Conservation (phyloP, 306 rosid genomes). For the Cucurbita pepo region DNA sequence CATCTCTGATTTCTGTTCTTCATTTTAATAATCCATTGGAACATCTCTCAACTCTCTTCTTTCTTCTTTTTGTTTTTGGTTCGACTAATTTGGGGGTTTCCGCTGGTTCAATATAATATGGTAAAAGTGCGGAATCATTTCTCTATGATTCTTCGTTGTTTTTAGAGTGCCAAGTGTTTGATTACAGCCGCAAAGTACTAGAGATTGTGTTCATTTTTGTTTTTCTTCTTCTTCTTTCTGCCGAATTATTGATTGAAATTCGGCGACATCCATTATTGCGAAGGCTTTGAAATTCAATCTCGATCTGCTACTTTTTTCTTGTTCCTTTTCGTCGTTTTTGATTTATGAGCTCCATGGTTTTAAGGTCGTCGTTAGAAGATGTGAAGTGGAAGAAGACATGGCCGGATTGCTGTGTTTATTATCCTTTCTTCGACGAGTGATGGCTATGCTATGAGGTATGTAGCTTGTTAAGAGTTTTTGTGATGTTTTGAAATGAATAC, state of each 20-base stretch:
- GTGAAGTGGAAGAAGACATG: slow-evolving; percentile 21
- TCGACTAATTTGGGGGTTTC: not conserved
- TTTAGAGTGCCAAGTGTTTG: not conserved
- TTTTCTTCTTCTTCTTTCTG: not conserved
- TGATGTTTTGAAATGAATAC: not conserved
- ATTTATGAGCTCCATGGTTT: slow-evolving; percentile 28
- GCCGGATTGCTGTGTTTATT: slow-evolving; percentile 40
- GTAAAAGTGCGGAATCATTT: not conserved
- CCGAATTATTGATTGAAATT: not conserved
- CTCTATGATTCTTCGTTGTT: not conserved
- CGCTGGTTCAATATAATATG: not conserved
- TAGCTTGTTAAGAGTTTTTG: not conserved
- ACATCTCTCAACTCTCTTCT: not conserved
- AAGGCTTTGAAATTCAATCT: not conserved
- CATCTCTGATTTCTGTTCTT: not conserved
- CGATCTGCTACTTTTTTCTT: not conserved
- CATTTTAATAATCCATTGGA: not conserved
- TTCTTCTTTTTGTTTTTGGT: not conserved
- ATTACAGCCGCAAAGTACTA: not conserved
- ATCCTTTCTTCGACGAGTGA: slow-evolving; percentile 28
- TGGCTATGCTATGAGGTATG: not conserved
- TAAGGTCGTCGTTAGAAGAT: slow-evolving; percentile 22
- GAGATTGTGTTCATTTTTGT: not conserved
- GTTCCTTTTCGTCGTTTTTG: slow-evolving; percentile 6
- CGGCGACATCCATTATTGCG: not conserved